Percentiles rank a stretch among this genome's conserved stretches.
These are phyloP conservation scores for Candida namnaoensis DNA, from an alignment of 805 yeast genomes.

Conservation along the genomic window DNA sequence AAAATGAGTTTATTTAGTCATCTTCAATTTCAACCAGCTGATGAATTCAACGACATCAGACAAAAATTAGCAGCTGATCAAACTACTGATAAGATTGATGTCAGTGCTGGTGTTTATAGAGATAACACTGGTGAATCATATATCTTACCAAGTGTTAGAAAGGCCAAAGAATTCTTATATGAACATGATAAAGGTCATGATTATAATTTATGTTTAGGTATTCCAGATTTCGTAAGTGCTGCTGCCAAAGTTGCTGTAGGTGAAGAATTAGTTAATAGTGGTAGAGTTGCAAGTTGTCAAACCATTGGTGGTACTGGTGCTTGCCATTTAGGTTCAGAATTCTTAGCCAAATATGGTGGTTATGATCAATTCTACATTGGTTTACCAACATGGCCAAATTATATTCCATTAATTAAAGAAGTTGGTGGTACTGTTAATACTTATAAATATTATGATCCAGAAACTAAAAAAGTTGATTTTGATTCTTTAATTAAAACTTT, in stretches of 20 bases:
- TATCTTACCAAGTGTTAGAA: conserved; percentile 63
- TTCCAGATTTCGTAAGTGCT: conserved; percentile 48
- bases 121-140: conserved; percentile 69
- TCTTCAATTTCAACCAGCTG: conserved; percentile 1
- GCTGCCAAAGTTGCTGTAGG: conserved; percentile 60
- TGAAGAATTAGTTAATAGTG: conserved; percentile 32
- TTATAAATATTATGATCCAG: not conserved
- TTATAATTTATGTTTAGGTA: conserved; percentile 56
- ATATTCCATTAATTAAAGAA: not conserved
- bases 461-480: not conserved
- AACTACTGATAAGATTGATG: not conserved
- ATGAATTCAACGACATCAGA: conserved; percentile 1
- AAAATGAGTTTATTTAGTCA: conserved; percentile 1
- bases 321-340: conserved; percentile 62
- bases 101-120: conserved; percentile 46
- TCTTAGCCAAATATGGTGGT: conserved; percentile 24
- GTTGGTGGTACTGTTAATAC: not conserved
- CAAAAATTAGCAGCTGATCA: not conserved
- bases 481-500: not conserved
- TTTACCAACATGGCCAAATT: conserved; percentile 1
- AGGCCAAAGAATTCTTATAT: conserved; percentile 46
- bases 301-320: conserved; percentile 83
- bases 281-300: conserved; percentile 63
- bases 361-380: conserved; percentile 25
- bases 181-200: conserved; percentile 58